Evolutionary conservation across 2,329 filamentous ascomycete species (phyloP).

Genomic region (Ophiosphaerella herpotricha): DNA sequence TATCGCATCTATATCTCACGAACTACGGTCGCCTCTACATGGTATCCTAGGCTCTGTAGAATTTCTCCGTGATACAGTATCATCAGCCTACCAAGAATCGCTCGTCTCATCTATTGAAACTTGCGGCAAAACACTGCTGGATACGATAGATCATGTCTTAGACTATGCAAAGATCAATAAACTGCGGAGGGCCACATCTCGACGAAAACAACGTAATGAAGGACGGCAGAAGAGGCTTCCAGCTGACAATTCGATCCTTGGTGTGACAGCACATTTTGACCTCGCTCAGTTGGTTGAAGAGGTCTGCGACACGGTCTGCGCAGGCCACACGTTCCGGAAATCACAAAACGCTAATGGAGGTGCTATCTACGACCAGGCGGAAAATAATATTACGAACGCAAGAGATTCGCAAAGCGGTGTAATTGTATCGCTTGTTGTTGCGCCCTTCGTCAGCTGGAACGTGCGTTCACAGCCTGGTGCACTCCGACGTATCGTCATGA

Average conservation of each 20-base stretch:
- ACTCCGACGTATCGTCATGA: slow-evolving; percentile 41
- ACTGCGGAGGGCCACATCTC: slow-evolving; percentile 27
- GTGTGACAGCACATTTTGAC: slow-evolving; percentile 37
- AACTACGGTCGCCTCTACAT: slow-evolving; percentile 63
- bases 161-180: slow-evolving; percentile 47
- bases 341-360: slow-evolving; percentile 26
- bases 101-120: slow-evolving; percentile 41
- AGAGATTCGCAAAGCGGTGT: slow-evolving; percentile 28
- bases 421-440: slow-evolving; percentile 35
- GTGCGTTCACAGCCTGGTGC: slow-evolving; percentile 40
- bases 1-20: slow-evolving; percentile 50
- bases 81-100: slow-evolving; percentile 48
- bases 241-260: slow-evolving; percentile 35
- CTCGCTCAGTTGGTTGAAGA: slow-evolving; percentile 52
- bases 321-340: slow-evolving; percentile 53
- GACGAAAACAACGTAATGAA: slow-evolving; percentile 20
- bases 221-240: slow-evolving; percentile 30
- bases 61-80: slow-evolving; percentile 37
- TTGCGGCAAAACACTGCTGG: slow-evolving; percentile 46
- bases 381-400: slow-evolving; percentile 15
- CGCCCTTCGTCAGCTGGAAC: slow-evolving; percentile 33
- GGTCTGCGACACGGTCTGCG: slow-evolving; percentile 59
- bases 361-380: slow-evolving; percentile 31
- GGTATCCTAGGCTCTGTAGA: slow-evolving; percentile 58
- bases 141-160: slow-evolving; percentile 48